A percentile compares a stretch with the other conserved stretches of the same genome.
These are phyloP conservation scores for Uromyces viciae-fabae DNA, from an alignment of 1,284 basidiomycete genomes.

Conservation along the genomic window DNA sequence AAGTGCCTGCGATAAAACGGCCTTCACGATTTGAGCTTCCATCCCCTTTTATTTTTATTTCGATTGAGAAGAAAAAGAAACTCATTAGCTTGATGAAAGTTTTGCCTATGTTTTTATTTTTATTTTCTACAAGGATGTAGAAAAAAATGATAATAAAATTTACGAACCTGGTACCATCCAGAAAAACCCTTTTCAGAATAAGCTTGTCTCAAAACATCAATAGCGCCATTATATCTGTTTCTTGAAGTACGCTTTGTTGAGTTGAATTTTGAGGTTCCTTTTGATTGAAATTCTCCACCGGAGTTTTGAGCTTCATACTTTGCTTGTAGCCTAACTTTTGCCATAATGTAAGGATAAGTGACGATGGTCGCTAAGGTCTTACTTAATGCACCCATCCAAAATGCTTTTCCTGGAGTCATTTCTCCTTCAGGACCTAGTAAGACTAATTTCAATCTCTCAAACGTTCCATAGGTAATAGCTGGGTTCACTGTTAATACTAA, in stretches of 20 bases:
- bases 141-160: neutral
- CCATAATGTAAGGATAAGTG: conserved; percentile 69
- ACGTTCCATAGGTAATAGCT: conserved; percentile 95
- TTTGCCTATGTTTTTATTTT: neutral
- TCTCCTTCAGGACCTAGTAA: conserved; percentile 60
- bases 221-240: conserved; percentile 64
- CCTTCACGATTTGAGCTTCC: conserved; percentile 84
- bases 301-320: conserved; percentile 48
- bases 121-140: neutral
- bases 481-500: conserved; percentile 90
- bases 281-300: conserved; percentile 46
- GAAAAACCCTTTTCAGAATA: conserved; percentile 63
- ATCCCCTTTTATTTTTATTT: conserved; percentile 66
- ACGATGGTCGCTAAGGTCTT: conserved; percentile 95
- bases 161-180: conserved; percentile 81
- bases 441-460: conserved; percentile 78
- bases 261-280: neutral
- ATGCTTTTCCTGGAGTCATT: conserved; percentile 74
- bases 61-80: neutral
- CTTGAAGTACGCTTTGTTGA: conserved; percentile 50
- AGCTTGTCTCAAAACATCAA: conserved; percentile 71
- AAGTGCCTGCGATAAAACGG: conserved; percentile 71
- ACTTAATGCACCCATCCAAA: conserved; percentile 83
- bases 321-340: conserved; percentile 95
- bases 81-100: neutral